Evolutionary conservation across 495 filamentous ascomycete genomes (phyloP).

Genomic region (Aspergillus saccharolyticus): DNA sequence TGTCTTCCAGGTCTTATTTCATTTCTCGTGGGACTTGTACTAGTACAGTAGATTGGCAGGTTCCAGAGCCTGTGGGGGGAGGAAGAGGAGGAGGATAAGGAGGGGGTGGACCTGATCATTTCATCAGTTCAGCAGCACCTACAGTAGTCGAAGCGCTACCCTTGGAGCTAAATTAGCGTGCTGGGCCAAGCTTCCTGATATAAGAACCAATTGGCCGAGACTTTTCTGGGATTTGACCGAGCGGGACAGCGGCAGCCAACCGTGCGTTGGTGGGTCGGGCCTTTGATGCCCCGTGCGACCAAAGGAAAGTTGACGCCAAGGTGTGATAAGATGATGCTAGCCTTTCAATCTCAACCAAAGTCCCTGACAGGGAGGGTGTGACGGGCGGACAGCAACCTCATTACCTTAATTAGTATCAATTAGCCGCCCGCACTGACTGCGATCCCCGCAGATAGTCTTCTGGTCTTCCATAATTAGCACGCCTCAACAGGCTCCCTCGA

Average conservation of each 20-base stretch:
- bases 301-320: constrained; percentile 8
- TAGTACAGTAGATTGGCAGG: background rate
- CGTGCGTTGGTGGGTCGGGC: constrained; percentile 5
- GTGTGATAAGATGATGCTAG: constrained; percentile 13
- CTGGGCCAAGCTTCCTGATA: constrained; percentile 24
- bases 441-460: background rate
- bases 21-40: background rate
- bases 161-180: constrained; percentile 15
- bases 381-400: background rate
- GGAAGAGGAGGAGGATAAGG: too few species aligned
- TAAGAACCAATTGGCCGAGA: constrained; percentile 3
- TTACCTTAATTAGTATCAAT: constrained; percentile 31
- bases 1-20: background rate
- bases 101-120: constrained; percentile 5
- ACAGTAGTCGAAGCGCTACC: constrained; percentile 9
- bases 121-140: constrained; percentile 8
- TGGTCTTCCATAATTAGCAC: constrained; percentile 14
- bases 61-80: background rate
- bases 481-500: too few species aligned
- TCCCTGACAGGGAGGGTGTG: background rate
- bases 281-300: constrained; percentile 9
- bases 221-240: constrained; percentile 11
- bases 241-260: constrained; percentile 22
- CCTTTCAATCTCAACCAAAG: background rate
- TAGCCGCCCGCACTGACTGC: constrained; percentile 21